A percentile compares a stretch with the other conserved stretches of the same genome.
These are phyloP conservation scores for Parsonsia alboflavescens DNA, from an alignment of 257 asterid species.

Conservation along the genomic window DNA sequence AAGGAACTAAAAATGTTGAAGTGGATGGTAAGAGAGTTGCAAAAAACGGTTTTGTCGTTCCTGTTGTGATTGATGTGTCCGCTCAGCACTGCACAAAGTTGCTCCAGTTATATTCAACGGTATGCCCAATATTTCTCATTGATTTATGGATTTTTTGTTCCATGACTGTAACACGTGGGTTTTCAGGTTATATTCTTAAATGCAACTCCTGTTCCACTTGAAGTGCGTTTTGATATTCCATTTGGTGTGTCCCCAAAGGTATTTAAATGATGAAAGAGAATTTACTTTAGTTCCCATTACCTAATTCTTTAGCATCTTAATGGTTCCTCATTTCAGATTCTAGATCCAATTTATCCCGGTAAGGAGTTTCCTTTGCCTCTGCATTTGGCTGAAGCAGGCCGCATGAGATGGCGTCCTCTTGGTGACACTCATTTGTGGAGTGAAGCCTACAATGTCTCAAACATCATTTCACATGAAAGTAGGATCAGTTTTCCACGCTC, in stretches of 20 bases:
- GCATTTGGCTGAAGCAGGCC: conserved; percentile 94
- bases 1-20: conserved; percentile 36
- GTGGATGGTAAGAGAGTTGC: conserved; percentile 38
- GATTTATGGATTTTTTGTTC: background rate
- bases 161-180: conserved; percentile 11
- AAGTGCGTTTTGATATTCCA: conserved; percentile 92
- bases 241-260: conserved; percentile 96
- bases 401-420: conserved; percentile 89
- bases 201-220: conserved; percentile 74
- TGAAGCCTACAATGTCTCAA: conserved; percentile 80
- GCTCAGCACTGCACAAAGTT: conserved; percentile 74
- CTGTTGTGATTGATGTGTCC: conserved; percentile 94
- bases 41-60: conserved; percentile 63
- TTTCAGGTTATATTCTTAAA: conserved; percentile 82
- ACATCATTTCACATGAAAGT: conserved; percentile 69
- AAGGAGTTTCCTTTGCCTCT: conserved; percentile 95
- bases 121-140: conserved; percentile 30
- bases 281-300: background rate
- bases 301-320: background rate
- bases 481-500: conserved; percentile 69
- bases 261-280: conserved; percentile 7
- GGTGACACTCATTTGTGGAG: conserved; percentile 89
- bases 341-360: conserved; percentile 90
- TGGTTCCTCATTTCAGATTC: conserved; percentile 46
- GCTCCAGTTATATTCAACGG: conserved; percentile 83